phyloP scores from a whole-genome alignment of 1,284 basidiomycete genomes.

The Salmacisia buchloeana region DNA sequence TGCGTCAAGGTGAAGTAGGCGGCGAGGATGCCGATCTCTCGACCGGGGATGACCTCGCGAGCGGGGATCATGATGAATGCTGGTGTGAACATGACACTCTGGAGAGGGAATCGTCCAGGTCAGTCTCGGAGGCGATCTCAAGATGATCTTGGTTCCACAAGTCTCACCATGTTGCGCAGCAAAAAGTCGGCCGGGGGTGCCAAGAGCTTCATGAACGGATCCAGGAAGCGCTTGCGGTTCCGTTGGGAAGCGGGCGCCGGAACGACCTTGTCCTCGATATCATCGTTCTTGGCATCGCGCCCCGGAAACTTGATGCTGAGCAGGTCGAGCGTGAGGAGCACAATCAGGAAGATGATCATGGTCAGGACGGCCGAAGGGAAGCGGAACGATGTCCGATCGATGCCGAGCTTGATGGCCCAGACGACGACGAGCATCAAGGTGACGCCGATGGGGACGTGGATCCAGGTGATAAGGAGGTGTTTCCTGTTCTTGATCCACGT shows the following conservation, averaged over 20 bases:
- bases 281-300: neutral
- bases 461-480: conserved; percentile 32
- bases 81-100: conserved; percentile 36
- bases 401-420: conserved; percentile 26
- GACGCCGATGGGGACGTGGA: conserved; percentile 32
- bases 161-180: conserved; percentile 32
- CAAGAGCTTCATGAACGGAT: conserved; percentile 21
- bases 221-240: conserved; percentile 17
- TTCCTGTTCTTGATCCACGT: conserved; percentile 18
- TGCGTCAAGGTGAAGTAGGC: conserved; percentile 36
- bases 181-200: conserved; percentile 42
- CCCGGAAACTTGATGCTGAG: conserved; percentile 23
- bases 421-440: conserved; percentile 14
- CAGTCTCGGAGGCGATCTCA: too few relatives aligned
- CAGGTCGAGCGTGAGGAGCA: conserved; percentile 28
- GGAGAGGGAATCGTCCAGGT: too few relatives aligned
- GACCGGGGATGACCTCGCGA: conserved; percentile 30
- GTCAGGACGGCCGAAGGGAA: conserved; percentile 36
- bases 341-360: conserved; percentile 26
- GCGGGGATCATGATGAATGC: conserved; percentile 41
- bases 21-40: conserved; percentile 35
- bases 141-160: too few relatives aligned
- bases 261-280: neutral
- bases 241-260: too few relatives aligned
- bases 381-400: conserved; percentile 30